These are phyloP conservation scores for Lentinus tigrinus DNA, from an alignment of 768 basidiomycete species.

Conservation along the genomic window DNA sequence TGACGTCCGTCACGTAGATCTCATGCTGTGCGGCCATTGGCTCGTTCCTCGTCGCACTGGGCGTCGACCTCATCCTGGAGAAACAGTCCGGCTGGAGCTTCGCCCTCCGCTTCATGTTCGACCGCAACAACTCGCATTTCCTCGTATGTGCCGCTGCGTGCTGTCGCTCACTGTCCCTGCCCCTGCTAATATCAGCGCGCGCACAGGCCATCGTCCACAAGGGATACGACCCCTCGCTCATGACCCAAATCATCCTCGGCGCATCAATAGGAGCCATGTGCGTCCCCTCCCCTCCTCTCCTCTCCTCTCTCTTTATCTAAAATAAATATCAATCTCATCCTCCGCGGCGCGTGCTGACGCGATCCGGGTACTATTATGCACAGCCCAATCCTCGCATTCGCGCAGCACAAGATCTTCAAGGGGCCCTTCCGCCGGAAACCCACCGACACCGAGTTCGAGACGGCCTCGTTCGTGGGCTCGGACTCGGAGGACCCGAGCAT, in stretches of 20 bases:
- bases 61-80: constrained; percentile 54
- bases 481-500: background rate
- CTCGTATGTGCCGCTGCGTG: constrained; percentile 33
- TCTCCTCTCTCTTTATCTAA: too few relatives aligned
- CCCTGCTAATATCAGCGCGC: background rate
- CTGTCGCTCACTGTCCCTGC: background rate
- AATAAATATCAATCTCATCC: too few relatives aligned
- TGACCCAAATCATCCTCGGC: constrained; percentile 50
- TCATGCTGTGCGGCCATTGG: constrained; percentile 54
- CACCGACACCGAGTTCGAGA: constrained; percentile 1
- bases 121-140: constrained; percentile 57
- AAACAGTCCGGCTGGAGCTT: constrained; percentile 61
- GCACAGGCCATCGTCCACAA: constrained; percentile 45
- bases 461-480: background rate
- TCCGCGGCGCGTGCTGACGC: background rate
- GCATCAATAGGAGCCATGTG: constrained; percentile 57
- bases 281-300: constrained; percentile 24
- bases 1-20: constrained; percentile 13
- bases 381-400: constrained; percentile 53
- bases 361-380: background rate
- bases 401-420: constrained; percentile 53
- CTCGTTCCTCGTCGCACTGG: constrained; percentile 57
- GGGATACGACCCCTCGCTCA: constrained; percentile 50
- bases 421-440: constrained; percentile 41
- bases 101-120: constrained; percentile 62